Conservation (phyloP, 176 grass and related monocot species). For the Avena insularis region DNA sequence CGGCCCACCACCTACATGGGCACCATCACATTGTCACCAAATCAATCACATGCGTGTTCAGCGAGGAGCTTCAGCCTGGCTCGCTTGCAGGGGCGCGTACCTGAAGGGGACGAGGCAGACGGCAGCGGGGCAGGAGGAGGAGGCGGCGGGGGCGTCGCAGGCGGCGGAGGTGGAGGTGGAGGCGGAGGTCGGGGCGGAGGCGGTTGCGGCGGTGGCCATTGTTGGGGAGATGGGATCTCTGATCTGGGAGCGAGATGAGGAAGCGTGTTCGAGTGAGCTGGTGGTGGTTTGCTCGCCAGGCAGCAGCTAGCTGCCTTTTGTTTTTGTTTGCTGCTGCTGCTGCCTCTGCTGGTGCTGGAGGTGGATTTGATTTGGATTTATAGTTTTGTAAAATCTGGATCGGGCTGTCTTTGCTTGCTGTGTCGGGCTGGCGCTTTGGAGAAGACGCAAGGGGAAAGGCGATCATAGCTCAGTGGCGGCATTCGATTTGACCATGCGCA, state of each 20-base stretch:
- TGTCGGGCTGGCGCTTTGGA: slow-evolving; percentile 11
- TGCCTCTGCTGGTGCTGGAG: neutral
- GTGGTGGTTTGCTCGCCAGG: slow-evolving; percentile 8
- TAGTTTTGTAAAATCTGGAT: slow-evolving; percentile 8
- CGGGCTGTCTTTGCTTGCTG: neutral
- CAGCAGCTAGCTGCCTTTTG: slow-evolving; percentile 27
- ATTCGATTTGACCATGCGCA: neutral
- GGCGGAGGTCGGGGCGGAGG: slow-evolving; percentile 20
- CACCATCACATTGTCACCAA: slow-evolving; percentile 10
- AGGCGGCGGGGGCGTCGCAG: slow-evolving; percentile 23
- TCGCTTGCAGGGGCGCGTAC: neutral
- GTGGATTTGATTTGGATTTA: slow-evolving; percentile 27
- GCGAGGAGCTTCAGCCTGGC: neutral
- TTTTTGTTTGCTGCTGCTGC: neutral
- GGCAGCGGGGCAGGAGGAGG: slow-evolving; percentile 36
- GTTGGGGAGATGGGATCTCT: slow-evolving; percentile 1
- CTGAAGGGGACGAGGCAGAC: slow-evolving; percentile 82
- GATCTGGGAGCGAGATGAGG: slow-evolving; percentile 34
- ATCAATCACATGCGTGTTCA: neutral
- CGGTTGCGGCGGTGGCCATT: slow-evolving; percentile 59
- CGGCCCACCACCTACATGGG: slow-evolving; percentile 67
- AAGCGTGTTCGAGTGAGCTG: slow-evolving; percentile 53
- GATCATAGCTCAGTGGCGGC: neutral
- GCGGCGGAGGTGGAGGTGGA: slow-evolving; percentile 43
- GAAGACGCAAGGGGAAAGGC: neutral